A percentile compares a stretch with the other conserved stretches of the same genome.
These are phyloP conservation scores for Ganoderma resinaceum DNA, from an alignment of 1,284 basidiomycete genomes.

Conservation along the genomic window DNA sequence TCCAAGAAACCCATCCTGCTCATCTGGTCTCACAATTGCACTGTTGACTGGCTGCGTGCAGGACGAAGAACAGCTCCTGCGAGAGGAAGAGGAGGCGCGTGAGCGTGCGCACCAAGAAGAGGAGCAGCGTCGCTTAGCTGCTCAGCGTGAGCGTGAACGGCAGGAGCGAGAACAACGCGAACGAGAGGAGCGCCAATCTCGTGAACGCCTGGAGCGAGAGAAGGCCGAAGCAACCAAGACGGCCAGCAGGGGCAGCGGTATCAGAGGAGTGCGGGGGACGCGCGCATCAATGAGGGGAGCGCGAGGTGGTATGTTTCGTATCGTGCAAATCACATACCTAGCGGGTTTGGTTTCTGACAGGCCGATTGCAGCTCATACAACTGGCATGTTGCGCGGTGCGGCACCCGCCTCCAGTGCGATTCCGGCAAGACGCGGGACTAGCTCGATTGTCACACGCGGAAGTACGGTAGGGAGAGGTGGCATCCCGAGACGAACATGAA, in stretches of 20 bases:
- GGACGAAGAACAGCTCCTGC: constrained; percentile 61
- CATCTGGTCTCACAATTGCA: neutral
- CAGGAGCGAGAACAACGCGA: constrained; percentile 56
- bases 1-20: constrained; percentile 4
- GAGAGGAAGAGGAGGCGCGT: neutral
- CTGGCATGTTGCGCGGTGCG: constrained; percentile 14
- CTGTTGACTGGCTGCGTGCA: constrained; percentile 34
- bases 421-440: constrained; percentile 21
- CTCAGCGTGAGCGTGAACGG: constrained; percentile 56
- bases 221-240: constrained; percentile 29
- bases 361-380: constrained; percentile 11
- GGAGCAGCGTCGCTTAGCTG: constrained; percentile 34
- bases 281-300: constrained; percentile 45
- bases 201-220: constrained; percentile 44
- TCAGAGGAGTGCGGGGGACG: constrained; percentile 47
- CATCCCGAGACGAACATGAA: constrained; percentile 1
- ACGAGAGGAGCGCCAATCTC: constrained; percentile 53
- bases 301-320: neutral
- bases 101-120: constrained; percentile 3
- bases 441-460: constrained; percentile 17
- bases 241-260: constrained; percentile 40
- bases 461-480: constrained; percentile 8
- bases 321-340: neutral
- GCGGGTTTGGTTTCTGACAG: neutral
- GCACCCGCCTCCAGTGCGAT: constrained; percentile 10